Percentiles rank a stretch among this genome's conserved stretches.
These are phyloP conservation scores for Pichia pseudocactophila DNA, from an alignment of 805 yeast species.

Conservation along the genomic window DNA sequence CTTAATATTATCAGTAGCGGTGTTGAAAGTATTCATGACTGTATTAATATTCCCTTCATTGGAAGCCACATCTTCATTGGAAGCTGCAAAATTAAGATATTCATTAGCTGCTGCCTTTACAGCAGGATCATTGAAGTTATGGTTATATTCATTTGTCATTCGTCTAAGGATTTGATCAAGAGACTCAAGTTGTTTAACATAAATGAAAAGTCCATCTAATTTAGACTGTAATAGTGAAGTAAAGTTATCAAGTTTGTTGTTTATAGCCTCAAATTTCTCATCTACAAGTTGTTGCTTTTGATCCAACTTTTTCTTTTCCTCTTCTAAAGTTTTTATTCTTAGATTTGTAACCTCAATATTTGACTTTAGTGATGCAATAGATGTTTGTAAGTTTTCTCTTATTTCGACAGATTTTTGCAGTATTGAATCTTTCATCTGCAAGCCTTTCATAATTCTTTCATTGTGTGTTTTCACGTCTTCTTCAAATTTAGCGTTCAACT, in stretches of 20 bases:
- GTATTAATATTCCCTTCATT: too few species aligned
- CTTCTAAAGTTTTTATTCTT: slow-evolving; percentile 16
- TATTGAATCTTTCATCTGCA: slow-evolving; percentile 25
- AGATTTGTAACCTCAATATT: slow-evolving; percentile 21
- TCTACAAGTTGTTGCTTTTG: not conserved
- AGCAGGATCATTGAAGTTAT: slow-evolving; percentile 78
- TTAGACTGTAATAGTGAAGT: not conserved
- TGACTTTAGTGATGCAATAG: not conserved
- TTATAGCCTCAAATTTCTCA: slow-evolving; percentile 6
- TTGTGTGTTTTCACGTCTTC: slow-evolving; percentile 13
- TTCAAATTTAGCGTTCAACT: slow-evolving; percentile 36
- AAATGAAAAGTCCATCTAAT: not conserved
- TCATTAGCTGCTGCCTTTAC: slow-evolving; percentile 63
- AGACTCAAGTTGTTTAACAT: not conserved
- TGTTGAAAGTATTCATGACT: too few species aligned
- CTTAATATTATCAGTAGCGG: too few species aligned
- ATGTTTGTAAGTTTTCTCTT: slow-evolving; percentile 16
- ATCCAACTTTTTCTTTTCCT: not conserved
- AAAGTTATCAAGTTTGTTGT: slow-evolving; percentile 12
- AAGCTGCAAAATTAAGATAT: slow-evolving; percentile 39
- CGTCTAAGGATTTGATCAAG: slow-evolving; percentile 41
- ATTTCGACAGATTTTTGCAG: slow-evolving; percentile 22
- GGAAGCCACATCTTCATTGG: not conserved
- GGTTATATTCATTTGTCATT: slow-evolving; percentile 57
- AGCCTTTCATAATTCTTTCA: slow-evolving; percentile 27